A percentile compares a stretch with the other conserved stretches of the same genome.
Evolutionary conservation across 2,329 filamentous ascomycete species (phyloP).

Genomic region (Venturia pyrina): DNA sequence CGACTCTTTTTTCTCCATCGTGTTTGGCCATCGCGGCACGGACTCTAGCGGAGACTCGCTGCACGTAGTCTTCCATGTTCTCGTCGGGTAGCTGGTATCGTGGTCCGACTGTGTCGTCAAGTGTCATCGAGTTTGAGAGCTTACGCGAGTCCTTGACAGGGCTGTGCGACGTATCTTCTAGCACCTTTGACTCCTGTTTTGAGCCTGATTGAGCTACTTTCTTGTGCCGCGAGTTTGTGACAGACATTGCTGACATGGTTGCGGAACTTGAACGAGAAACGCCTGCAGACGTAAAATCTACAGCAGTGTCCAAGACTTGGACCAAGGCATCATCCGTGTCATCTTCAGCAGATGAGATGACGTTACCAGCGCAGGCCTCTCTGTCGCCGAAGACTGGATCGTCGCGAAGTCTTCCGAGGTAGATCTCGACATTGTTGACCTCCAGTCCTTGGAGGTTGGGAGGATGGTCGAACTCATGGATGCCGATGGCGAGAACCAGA

Average conservation of each 20-base stretch:
- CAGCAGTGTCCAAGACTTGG: not conserved
- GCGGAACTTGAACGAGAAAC: not conserved
- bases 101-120: not conserved
- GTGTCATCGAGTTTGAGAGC: not conserved
- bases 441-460: not conserved
- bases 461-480: not conserved
- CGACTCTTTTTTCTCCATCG: not conserved
- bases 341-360: not conserved
- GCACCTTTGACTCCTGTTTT: not conserved
- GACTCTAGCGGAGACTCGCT: not conserved
- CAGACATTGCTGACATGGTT: not conserved
- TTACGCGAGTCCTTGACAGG: not conserved
- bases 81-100: not conserved
- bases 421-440: not conserved
- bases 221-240: not conserved
- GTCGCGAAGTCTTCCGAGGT: not conserved
- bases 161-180: not conserved
- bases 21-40: not conserved
- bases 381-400: not conserved
- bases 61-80: not conserved
- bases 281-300: not conserved
- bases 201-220: not conserved
- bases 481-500: not conserved
- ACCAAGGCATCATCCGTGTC: not conserved
- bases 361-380: not conserved